These are phyloP conservation scores for Suillus brevipes DNA, from an alignment of 768 basidiomycete species.

Conservation along the genomic window DNA sequence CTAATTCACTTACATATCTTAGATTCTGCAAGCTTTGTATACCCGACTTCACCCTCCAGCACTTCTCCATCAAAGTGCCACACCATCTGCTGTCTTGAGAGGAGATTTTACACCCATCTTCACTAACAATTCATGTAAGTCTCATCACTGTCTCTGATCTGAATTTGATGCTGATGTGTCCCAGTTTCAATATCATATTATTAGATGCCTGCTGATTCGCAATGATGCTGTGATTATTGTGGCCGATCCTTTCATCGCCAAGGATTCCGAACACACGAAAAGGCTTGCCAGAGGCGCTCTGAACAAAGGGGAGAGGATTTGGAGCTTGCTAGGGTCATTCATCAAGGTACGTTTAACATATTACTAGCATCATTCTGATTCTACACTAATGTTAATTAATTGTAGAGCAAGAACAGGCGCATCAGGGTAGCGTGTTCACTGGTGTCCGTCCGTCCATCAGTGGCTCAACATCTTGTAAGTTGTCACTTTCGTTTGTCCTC, in stretches of 20 bases:
- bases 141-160: too few species aligned
- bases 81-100: not conserved
- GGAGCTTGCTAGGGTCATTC: not conserved
- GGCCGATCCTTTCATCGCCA: not conserved
- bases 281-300: not conserved
- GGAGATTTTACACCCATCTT: not conserved
- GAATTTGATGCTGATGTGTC: not conserved
- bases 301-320: not conserved
- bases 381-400: not conserved
- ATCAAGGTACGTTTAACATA: not conserved
- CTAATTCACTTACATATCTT: not conserved
- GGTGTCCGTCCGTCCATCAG: not conserved
- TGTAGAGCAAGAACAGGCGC: not conserved
- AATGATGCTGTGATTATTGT: not conserved
- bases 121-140: not conserved
- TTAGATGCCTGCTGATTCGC: not conserved
- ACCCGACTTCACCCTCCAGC: not conserved
- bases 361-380: not conserved
- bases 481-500: not conserved
- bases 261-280: not conserved
- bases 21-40: not conserved
- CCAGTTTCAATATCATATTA: not conserved
- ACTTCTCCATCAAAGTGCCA: not conserved
- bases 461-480: not conserved
- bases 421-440: not conserved